These are phyloP conservation scores for Neurospora cerealis DNA, from an alignment of 495 filamentous ascomycete species.

Conservation along the genomic window DNA sequence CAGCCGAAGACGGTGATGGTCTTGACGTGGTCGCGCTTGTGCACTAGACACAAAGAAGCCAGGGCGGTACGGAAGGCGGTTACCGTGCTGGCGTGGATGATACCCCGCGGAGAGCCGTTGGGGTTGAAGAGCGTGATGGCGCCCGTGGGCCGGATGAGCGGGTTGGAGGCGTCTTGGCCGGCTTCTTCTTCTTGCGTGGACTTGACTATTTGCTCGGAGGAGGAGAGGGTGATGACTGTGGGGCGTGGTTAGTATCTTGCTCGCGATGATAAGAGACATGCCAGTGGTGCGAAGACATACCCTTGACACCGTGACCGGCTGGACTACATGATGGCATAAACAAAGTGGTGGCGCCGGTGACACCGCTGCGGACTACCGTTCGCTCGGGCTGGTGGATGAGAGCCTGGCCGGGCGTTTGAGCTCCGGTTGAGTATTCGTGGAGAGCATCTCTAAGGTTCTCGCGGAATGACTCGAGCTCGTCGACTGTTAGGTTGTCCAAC, in stretches of 20 bases:
- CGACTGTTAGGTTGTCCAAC: conserved; percentile 58
- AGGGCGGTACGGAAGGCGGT: conserved; percentile 93
- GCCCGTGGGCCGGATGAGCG: conserved; percentile 58
- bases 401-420: conserved; percentile 33
- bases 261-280: background rate
- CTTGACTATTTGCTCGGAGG: conserved; percentile 2
- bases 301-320: conserved; percentile 39
- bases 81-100: conserved; percentile 76
- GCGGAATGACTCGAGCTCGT: conserved; percentile 59
- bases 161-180: conserved; percentile 4
- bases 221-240: conserved; percentile 30
- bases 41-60: conserved; percentile 63
- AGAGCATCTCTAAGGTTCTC: conserved; percentile 60
- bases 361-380: conserved; percentile 51
- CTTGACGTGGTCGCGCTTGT: conserved; percentile 56
- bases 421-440: conserved; percentile 71
- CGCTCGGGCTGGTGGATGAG: conserved; percentile 66
- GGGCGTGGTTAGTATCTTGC: background rate
- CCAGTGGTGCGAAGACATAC: conserved; percentile 15
- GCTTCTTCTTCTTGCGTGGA: conserved; percentile 2
- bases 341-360: conserved; percentile 69
- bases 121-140: conserved; percentile 62
- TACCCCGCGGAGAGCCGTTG: conserved; percentile 58
- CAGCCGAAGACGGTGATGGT: conserved; percentile 80
- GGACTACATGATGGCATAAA: conserved; percentile 76